Conservation (phyloP, 2,329 filamentous ascomycete species). For the Penicillium verrucosum region DNA sequence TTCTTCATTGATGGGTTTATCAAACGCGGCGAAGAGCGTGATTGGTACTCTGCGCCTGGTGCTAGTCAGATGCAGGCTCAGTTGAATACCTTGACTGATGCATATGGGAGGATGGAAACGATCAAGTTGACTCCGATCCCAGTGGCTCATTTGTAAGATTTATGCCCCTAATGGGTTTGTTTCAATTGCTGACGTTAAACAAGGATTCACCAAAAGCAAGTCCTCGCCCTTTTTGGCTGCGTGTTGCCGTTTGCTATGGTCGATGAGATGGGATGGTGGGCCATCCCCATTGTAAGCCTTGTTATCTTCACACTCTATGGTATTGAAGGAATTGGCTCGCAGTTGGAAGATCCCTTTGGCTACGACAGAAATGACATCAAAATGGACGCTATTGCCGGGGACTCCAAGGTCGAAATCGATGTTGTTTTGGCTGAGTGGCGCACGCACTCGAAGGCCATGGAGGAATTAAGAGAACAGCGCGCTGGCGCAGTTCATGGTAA, state of each 20-base stretch:
- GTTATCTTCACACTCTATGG: slow-evolving; percentile 64
- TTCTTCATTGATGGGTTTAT: slow-evolving; percentile 61
- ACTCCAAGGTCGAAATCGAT: slow-evolving; percentile 56
- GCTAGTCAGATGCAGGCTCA: slow-evolving; percentile 58
- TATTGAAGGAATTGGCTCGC: slow-evolving; percentile 61
- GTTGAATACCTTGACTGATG: slow-evolving; percentile 55
- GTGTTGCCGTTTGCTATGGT: slow-evolving; percentile 64
- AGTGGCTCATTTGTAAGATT: slow-evolving; percentile 55
- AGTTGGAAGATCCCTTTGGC: slow-evolving; percentile 65
- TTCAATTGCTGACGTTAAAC: background rate
- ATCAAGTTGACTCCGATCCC: slow-evolving; percentile 63
- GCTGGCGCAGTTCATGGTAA: slow-evolving; percentile 20
- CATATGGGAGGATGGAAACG: slow-evolving; percentile 63
- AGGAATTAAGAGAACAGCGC: slow-evolving; percentile 1
- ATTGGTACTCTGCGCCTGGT: slow-evolving; percentile 60
- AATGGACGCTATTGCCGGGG: slow-evolving; percentile 63
- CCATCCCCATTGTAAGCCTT: slow-evolving; percentile 56
- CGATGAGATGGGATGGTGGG: slow-evolving; percentile 62
- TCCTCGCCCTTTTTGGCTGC: slow-evolving; percentile 58
- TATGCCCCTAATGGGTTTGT: background rate
- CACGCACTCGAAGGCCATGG: slow-evolving; percentile 25
- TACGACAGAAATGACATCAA: slow-evolving; percentile 66
- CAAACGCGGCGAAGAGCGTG: slow-evolving; percentile 52
- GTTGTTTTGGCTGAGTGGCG: slow-evolving; percentile 60
- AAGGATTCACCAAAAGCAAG: slow-evolving; percentile 62